These are phyloP conservation scores for Sporisorium sorghi DNA, from an alignment of 1,284 basidiomycete species.

Conservation along the genomic window DNA sequence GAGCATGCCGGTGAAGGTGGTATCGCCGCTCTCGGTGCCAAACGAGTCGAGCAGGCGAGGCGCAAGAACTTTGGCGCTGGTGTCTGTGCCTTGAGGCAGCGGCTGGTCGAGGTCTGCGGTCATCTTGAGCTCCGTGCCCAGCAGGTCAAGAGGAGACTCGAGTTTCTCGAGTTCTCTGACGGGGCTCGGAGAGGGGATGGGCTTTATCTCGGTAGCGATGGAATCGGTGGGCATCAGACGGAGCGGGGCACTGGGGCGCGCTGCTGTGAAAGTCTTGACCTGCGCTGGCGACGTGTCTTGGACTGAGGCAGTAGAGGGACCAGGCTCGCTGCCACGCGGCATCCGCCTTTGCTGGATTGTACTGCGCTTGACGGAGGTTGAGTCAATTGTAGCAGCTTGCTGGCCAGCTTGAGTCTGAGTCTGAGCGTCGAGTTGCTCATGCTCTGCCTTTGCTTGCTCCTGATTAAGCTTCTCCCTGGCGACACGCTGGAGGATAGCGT, in stretches of 20 bases:
- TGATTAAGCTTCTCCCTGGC: slow-evolving; percentile 52
- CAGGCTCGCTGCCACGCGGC: slow-evolving; percentile 43
- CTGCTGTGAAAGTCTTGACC: slow-evolving; percentile 4
- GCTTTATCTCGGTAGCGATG: slow-evolving; percentile 36
- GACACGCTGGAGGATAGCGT: slow-evolving; percentile 64
- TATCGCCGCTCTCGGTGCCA: slow-evolving; percentile 6
- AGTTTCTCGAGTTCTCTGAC: slow-evolving; percentile 38
- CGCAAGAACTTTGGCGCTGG: neutral
- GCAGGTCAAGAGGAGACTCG: slow-evolving; percentile 54
- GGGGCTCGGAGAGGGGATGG: slow-evolving; percentile 52
- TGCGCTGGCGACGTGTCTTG: neutral
- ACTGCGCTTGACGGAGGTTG: slow-evolving; percentile 11
- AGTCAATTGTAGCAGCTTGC: slow-evolving; percentile 5
- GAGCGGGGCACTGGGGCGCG: slow-evolving; percentile 39
- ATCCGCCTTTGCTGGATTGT: slow-evolving; percentile 20
- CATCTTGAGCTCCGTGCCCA: slow-evolving; percentile 55
- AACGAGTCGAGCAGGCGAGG: slow-evolving; percentile 14
- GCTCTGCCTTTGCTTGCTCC: slow-evolving; percentile 24
- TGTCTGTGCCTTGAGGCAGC: neutral
- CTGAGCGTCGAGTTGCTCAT: neutral
- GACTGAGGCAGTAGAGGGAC: slow-evolving; percentile 2
- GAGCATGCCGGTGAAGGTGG: slow-evolving; percentile 12
- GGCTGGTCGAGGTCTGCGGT: slow-evolving; percentile 19
- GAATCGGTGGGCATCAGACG: slow-evolving; percentile 7
- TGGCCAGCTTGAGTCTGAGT: neutral